Evolutionary conservation across 345 rosid genomes (phyloP).

Genomic region (Schrenkiella parvula): DNA sequence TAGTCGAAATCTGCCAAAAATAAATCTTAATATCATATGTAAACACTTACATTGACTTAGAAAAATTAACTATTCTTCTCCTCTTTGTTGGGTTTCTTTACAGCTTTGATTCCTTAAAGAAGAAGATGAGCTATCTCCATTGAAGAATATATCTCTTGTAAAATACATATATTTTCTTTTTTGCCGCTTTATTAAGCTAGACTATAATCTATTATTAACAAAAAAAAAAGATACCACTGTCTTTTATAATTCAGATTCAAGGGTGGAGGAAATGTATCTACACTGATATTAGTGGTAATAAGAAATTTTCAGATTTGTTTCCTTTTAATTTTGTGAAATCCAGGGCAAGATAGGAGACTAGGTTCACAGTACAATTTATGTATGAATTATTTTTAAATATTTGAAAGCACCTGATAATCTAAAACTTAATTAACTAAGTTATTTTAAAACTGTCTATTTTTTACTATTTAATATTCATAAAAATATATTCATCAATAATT

Average conservation of each 20-base stretch:
- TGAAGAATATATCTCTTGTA: not conserved
- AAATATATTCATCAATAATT: too few relatives aligned
- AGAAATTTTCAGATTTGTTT: not conserved
- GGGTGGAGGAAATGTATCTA: not conserved
- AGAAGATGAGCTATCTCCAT: not conserved
- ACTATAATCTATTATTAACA: not conserved
- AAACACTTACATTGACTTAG: not conserved
- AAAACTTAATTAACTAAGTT: too few relatives aligned
- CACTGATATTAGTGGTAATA: not conserved
- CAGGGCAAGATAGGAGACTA: not conserved
- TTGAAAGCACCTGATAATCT: too few relatives aligned
- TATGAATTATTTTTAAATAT: too few relatives aligned
- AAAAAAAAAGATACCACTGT: not conserved
- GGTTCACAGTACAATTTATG: too few relatives aligned
- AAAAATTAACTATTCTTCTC: not conserved
- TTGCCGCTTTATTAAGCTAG: not conserved
- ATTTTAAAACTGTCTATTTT: too few relatives aligned
- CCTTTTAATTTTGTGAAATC: not conserved
- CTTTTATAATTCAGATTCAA: not conserved
- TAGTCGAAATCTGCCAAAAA: not conserved
- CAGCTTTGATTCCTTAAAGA: conserved; percentile 2
- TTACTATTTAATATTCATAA: too few relatives aligned
- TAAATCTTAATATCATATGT: not conserved
- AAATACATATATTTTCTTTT: not conserved
- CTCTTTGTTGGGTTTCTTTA: not conserved